Evolutionary conservation across 2,329 filamentous ascomycete genomes (phyloP), one percentile per base, ranked within the genome.

Genomic region (Rhytidhysteron rufulum): DNA sequence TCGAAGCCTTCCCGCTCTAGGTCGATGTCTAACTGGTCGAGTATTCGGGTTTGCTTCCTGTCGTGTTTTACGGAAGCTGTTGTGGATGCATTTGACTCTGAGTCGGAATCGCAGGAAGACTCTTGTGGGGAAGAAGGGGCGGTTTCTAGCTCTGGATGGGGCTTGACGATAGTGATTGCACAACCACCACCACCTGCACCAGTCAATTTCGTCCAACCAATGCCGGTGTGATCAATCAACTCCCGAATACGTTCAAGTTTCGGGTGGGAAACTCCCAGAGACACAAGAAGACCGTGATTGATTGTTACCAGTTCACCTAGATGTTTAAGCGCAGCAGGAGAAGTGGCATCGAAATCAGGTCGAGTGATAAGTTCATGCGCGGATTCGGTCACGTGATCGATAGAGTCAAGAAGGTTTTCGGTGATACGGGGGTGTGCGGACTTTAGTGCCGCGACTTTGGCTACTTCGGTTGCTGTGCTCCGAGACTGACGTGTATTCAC

Each of bases 191-290:
- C 94, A 17, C 93, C 93, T 1, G 93, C 93, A 24, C 93, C 93
- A 0, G 93, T 98, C 42, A 98, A 77, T 65, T 98, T 98, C 10
- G 93, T 96, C 90, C 90, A 98, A 21, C 93, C 93, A 41, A 96
- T 86, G 30, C 85, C 86, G 41, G 88, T 80, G 53, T 93, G 82
- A 51, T 98, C 91, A 35, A 67, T 68, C 31, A 98, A 73, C 67
- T 95, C 91, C 47, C 93, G 82, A 53, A 98, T 83, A 22, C 91
- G 82, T 68, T 98, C 93, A 19, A 98, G 76, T 34, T 89, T 83
- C 1, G 93, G 94, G 65, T 98, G 93, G 2, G 90, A 97, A 20
- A 97, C 93, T 6, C 93, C 93, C 3, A 98, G 73, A 1, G 89
- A 85, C n/a, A 88, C 84, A 17, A 98, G 74, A 32, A 97, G 75